phyloP scores from a whole-genome alignment of 2,329 filamentous ascomycete genomes.

The Diaporthe amygdali region DNA sequence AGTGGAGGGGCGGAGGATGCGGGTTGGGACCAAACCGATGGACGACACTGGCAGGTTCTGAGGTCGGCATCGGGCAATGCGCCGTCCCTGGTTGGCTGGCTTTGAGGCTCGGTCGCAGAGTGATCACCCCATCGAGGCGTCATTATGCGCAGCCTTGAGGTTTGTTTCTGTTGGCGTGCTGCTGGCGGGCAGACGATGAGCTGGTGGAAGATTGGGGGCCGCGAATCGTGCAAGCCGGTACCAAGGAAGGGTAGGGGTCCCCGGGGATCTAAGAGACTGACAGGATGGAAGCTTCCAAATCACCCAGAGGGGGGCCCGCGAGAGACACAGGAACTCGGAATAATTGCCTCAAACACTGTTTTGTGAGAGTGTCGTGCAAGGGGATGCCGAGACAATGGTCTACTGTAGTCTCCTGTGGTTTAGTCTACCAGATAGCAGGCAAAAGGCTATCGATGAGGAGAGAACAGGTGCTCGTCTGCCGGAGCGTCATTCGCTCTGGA shows the following conservation, averaged over 20 bases:
- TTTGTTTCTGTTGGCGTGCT: neutral
- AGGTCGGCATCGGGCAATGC: slow-evolving; percentile 5
- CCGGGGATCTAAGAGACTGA: neutral
- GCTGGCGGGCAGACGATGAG: slow-evolving; percentile 5
- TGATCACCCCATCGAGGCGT: slow-evolving; percentile 7
- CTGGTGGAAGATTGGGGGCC: neutral
- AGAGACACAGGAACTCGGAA: neutral
- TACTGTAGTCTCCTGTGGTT: neutral
- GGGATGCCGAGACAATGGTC: neutral
- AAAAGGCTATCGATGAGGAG: neutral
- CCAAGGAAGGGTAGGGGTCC: neutral
- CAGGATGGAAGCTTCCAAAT: neutral
- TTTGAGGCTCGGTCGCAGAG: slow-evolving; percentile 1
- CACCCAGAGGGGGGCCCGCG: neutral
- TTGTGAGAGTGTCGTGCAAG: neutral
- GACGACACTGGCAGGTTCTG: neutral
- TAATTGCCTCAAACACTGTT: neutral
- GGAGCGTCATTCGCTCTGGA: slow-evolving; percentile 8
- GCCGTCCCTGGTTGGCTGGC: neutral
- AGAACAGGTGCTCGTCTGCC: neutral
- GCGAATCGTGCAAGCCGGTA: neutral
- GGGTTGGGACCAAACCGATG: neutral
- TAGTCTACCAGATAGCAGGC: neutral
- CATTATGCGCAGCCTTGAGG: slow-evolving; percentile 8
- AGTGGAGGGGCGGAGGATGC: neutral